Base-by-base conservation (phyloP, 345 rosid species). In the Brassica rapa region DNA sequence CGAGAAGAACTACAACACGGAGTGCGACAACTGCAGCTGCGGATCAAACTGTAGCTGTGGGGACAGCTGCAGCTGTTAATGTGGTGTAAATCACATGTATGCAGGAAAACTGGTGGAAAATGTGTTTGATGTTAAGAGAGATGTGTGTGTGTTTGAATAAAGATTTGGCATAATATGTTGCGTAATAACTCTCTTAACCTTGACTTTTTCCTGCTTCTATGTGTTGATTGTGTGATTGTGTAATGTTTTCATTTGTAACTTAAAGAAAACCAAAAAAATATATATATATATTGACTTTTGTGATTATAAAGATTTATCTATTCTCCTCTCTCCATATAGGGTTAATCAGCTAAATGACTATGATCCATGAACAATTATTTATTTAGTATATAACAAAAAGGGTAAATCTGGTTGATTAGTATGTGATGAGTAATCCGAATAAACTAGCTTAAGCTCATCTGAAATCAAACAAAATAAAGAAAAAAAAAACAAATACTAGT, bases 41-140 rank as follows among this genome's bases (percentile, higher is more conserved):
- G 96, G 94, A 80, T 77, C 90, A 55, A 88, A 37, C 94, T 90
- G 96, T 84, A 56, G 49, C 32, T 92, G 97, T 51, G 85, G 86
- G 32, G 78, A 79, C 30, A 89, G 87, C 73, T 80, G 83, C 81
- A 75, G 8, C 41, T 92, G 97, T 81, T 75, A 68, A 16, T 15
- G 10, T 43, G 72, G 19, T 77, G 46, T 72, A 59, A 66, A 8
- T 1, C 69, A 65, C 62, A 69, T 30, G 51, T 43, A 59, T 16
- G 62, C 74, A 61, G 29, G 55, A 39, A 70, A 62, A 53, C 6
- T 35, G 29, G 75, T 19, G 56, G 60, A 53, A 60, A 41, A 24
- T 2, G 71, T 71, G 10, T 71, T 57, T 71, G 32, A 53, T 60
- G 70, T 30, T 75, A 64, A 70, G 68, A 70, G 63, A 80, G 29